phyloP scores from a whole-genome alignment of 176 grass and related monocot genomes.

The Oryza meyeriana region DNA sequence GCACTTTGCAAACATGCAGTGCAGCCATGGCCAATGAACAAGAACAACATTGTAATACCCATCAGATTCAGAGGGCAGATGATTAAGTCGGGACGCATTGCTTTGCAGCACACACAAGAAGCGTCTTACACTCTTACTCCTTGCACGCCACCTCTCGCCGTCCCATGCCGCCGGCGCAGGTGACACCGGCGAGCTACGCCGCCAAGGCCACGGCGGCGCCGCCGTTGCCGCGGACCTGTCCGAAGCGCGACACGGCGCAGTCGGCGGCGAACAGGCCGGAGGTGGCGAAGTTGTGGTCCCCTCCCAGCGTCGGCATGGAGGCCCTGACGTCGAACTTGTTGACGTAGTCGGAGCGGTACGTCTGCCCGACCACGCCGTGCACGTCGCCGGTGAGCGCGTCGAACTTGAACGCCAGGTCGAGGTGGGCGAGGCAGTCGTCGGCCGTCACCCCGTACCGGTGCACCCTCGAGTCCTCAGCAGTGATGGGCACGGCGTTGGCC shows the following conservation, averaged over 20 bases:
- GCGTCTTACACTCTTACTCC: constrained; percentile 7
- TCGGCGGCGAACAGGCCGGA: background rate
- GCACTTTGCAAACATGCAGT: background rate
- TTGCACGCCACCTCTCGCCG: constrained; percentile 27
- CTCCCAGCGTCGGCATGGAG: background rate
- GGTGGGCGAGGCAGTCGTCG: constrained; percentile 53
- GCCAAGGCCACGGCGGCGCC: background rate
- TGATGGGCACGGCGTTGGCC: constrained; percentile 49
- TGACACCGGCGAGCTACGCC: constrained; percentile 3
- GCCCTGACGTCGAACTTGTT: background rate
- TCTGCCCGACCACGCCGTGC: constrained; percentile 58
- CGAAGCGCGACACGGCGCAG: constrained; percentile 32
- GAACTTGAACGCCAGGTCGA: constrained; percentile 59
- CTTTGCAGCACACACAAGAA: too few species aligned
- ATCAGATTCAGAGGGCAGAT: background rate
- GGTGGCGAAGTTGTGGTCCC: background rate
- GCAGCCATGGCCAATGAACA: background rate
- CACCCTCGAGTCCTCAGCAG: constrained; percentile 50
- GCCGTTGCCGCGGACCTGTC: background rate
- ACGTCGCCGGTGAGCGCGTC: constrained; percentile 44
- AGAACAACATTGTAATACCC: background rate
- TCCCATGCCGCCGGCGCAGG: background rate
- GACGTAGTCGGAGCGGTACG: constrained; percentile 41
- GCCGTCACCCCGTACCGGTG: constrained; percentile 37
- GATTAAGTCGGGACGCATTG: background rate